Evolutionary conservation across 345 rosid species (phyloP).

Genomic region (Hevea brasiliensis): DNA sequence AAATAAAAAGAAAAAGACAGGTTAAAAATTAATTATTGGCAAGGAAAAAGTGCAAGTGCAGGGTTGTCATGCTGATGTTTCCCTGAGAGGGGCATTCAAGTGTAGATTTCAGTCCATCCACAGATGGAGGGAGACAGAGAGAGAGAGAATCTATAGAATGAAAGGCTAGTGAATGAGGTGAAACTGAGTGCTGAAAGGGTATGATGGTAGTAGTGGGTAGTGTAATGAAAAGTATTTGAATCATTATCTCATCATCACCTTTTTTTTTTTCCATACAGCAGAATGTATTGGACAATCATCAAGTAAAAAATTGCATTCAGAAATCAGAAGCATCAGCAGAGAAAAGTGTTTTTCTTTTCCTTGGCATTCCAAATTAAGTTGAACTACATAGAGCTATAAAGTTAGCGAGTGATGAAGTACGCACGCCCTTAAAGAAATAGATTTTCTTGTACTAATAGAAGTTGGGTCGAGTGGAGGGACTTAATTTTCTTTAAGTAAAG

Average conservation of each 20-base stretch:
- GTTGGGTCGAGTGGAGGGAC: too few relatives aligned
- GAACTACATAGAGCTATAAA: neutral
- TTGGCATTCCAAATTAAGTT: neutral
- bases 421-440: neutral
- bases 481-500: too few relatives aligned
- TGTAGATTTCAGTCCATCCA: slow-evolving; percentile 31
- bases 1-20: slow-evolving; percentile 18
- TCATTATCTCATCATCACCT: slow-evolving; percentile 47
- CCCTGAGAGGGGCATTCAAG: slow-evolving; percentile 47
- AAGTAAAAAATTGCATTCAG: neutral
- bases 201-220: neutral
- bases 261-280: slow-evolving; percentile 20
- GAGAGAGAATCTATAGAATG: neutral
- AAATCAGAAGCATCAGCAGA: neutral
- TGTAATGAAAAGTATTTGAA: too few relatives aligned
- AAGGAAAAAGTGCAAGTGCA: slow-evolving; percentile 18
- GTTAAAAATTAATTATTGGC: slow-evolving; percentile 17
- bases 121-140: too few relatives aligned
- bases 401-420: neutral
- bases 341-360: neutral
- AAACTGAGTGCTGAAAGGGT: neutral
- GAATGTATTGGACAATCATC: slow-evolving; percentile 27
- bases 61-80: slow-evolving; percentile 52
- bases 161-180: slow-evolving; percentile 31
- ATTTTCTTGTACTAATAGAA: too few relatives aligned